These are phyloP conservation scores for Tetracladium setigerum DNA, from an alignment of 495 filamentous ascomycete species.

Conservation along the genomic window DNA sequence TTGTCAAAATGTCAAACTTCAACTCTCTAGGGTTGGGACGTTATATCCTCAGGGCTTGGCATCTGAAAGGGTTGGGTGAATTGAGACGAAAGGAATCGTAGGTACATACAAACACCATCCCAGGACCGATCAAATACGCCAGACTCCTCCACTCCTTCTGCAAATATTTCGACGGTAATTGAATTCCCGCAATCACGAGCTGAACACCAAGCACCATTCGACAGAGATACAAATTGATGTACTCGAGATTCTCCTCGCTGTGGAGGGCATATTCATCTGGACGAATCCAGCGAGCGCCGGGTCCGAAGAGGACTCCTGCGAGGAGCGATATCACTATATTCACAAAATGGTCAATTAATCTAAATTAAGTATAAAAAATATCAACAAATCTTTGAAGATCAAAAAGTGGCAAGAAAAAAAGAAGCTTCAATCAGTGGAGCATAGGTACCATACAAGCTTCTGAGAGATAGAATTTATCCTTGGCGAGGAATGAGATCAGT, in stretches of 20 bases:
- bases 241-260: conserved; percentile 42
- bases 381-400: neutral
- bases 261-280: neutral
- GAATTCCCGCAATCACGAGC: conserved; percentile 81
- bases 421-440: too few relatives aligned
- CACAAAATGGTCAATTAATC: neutral
- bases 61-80: too few relatives aligned
- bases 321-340: conserved; percentile 72
- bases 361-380: neutral
- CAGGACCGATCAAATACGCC: conserved; percentile 68
- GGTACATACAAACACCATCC: conserved; percentile 51
- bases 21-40: too few relatives aligned
- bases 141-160: conserved; percentile 74
- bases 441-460: conserved; percentile 62
- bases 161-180: conserved; percentile 84
- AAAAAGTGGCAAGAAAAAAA: neutral
- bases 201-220: conserved; percentile 88
- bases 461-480: conserved; percentile 86
- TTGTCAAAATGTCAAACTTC: too few relatives aligned
- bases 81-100: too few relatives aligned
- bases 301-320: conserved; percentile 71
- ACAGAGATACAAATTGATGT: conserved; percentile 74
- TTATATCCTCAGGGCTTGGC: too few relatives aligned
- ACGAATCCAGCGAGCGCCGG: conserved; percentile 27
- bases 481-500: conserved; percentile 80